Evolutionary conservation across 805 yeast genomes (phyloP), one percentile per base, ranked within the genome.

Genomic region (Saccharomyces jurei): DNA sequence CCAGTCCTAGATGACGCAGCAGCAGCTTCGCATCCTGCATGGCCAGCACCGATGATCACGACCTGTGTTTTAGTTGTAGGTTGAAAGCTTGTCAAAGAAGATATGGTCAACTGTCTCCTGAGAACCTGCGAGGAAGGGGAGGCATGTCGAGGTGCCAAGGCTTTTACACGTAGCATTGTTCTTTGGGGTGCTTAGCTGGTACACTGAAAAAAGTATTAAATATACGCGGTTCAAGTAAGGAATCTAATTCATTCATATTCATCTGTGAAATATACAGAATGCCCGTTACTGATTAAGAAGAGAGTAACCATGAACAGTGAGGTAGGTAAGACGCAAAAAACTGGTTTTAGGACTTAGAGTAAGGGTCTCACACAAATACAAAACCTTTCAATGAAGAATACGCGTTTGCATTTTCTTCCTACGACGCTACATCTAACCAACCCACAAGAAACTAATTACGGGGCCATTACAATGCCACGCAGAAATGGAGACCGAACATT

Each of bases 21-120:
- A 2, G 96, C 94, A 0, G 99, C 99, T 70, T 94, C 99, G 61
- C 96, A 85, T 11, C 99, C 99, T 36, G 99, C 99, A 74, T 94
- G 99, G 0, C 99, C 99, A 11, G 96, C 99, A 4, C 99, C 99
- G 22, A 94, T 82, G 4, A 94, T 92, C 1, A 92, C 78, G 0
- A 90, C 97, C 25, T 36, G 44, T 17, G 44, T 36, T 22, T 17
- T 36, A 13, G 25, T 36, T 63, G 26, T 57, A 55, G 41, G 52
- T 55, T n/a, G 62, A 62, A 28, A 53, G 27, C 14, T 30, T 50
- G 6, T 25, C 49, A 31, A 63, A 51, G 44, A 36, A 36, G 25
- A 36, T 36, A 36, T 36, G 25, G 44, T 36, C 44, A 36, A 17
- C 25, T 8, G 25, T 22, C 44, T 36, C 44, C 44, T 36, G 25